phyloP scores from a whole-genome alignment of 2,329 filamentous ascomycete species.

The Didymella glomerata region DNA sequence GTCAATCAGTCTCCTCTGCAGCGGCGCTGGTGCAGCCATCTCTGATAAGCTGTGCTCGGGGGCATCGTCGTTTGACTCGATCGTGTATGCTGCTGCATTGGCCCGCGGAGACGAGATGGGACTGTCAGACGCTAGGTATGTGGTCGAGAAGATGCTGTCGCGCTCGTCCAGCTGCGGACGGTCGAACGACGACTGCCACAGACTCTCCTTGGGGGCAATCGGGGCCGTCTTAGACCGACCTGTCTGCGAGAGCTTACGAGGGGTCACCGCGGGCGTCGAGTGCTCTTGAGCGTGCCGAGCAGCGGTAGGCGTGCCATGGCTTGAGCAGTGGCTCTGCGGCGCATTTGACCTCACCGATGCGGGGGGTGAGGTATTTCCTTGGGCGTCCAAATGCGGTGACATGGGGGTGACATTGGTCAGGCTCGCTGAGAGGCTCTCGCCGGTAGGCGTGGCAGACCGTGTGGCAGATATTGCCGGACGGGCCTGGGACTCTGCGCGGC shows the following conservation, averaged over 20 bases:
- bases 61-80: conserved; percentile 38
- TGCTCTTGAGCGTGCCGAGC: conserved; percentile 5
- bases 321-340: conserved; percentile 31
- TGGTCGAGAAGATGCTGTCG: conserved; percentile 70
- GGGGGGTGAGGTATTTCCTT: conserved; percentile 52
- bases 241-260: conserved; percentile 47
- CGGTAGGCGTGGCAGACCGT: conserved; percentile 43
- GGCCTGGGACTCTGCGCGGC: conserved; percentile 29
- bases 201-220: conserved; percentile 39
- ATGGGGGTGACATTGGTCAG: conserved; percentile 56
- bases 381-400: conserved; percentile 51
- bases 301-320: conserved; percentile 29
- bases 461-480: conserved; percentile 46
- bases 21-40: conserved; percentile 42
- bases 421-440: conserved; percentile 34
- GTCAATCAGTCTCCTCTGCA: conserved; percentile 46
- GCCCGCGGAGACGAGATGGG: conserved; percentile 52
- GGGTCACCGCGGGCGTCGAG: conserved; percentile 35
- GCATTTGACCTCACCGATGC: conserved; percentile 52
- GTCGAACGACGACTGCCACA: conserved; percentile 51
- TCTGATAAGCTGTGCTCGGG: conserved; percentile 36
- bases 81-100: conserved; percentile 37
- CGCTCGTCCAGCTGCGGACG: conserved; percentile 66
- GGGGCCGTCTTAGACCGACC: conserved; percentile 52
- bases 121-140: conserved; percentile 63